These are phyloP conservation scores for Chlorella sp. DNA, from an alignment of 139 green algal species.

Conservation along the genomic window DNA sequence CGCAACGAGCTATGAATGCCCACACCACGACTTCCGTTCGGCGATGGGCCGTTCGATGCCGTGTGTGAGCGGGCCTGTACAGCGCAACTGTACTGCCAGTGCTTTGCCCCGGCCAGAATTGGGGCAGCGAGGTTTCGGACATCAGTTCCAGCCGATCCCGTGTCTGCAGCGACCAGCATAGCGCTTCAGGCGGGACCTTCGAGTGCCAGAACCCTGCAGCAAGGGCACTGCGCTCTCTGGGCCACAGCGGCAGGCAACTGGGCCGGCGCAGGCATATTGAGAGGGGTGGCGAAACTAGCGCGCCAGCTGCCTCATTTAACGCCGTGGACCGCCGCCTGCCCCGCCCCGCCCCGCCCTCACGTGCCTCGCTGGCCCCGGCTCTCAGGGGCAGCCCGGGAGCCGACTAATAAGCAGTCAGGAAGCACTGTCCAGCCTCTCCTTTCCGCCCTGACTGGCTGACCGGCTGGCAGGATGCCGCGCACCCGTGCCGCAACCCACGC, in stretches of 20 bases:
- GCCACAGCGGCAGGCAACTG: background rate
- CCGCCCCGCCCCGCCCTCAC: no score
- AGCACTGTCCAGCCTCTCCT: background rate
- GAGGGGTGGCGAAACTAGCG: background rate
- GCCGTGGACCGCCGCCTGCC: no score
- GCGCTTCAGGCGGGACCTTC: background rate
- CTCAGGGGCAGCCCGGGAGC: background rate
- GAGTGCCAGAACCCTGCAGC: background rate
- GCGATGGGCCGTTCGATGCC: no score
- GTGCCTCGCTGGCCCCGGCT: background rate
- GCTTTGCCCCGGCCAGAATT: no score
- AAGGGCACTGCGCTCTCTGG: background rate
- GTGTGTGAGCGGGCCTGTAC: no score
- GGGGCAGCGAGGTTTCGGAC: no score
- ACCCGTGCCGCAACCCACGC: conserved; percentile 59
- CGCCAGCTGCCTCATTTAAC: no score
- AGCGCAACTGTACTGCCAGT: no score
- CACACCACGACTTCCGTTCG: no score
- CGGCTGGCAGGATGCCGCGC: background rate
- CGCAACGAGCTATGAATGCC: no score
- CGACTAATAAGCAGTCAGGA: no score
- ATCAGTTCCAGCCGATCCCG: no score
- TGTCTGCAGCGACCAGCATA: background rate
- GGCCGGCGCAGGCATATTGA: background rate
- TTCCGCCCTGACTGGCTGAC: background rate